Percentiles rank a stretch among this genome's conserved stretches.
phyloP scores from a whole-genome alignment of 2,329 filamentous ascomycete species.

The Biscogniauxia marginata region DNA sequence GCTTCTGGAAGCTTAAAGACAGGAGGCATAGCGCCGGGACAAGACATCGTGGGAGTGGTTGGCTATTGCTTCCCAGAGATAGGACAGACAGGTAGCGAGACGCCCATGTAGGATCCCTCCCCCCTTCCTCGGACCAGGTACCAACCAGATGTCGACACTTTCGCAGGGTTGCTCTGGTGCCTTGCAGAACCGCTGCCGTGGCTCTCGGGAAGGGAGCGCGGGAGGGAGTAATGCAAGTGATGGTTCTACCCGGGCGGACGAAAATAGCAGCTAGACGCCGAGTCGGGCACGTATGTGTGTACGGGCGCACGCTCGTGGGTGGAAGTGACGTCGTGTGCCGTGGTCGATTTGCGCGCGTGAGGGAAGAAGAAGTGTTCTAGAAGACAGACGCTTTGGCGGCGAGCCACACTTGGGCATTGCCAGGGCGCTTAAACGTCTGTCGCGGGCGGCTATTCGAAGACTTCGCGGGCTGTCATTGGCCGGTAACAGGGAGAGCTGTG shows the following conservation, averaged over 20 bases:
- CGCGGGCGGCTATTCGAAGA: slow-evolving; percentile 26
- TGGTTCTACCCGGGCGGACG: slow-evolving; percentile 7
- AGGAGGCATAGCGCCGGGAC: slow-evolving; percentile 7
- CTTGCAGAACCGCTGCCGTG: slow-evolving; percentile 25
- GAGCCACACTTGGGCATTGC: slow-evolving; percentile 15
- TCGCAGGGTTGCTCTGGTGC: slow-evolving; percentile 17
- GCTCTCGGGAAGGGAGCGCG: slow-evolving; percentile 19
- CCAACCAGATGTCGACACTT: slow-evolving; percentile 11
- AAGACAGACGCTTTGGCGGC: slow-evolving; percentile 16
- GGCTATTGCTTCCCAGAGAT: slow-evolving; percentile 8
- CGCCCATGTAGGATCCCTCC: slow-evolving; percentile 13
- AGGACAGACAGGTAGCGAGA: slow-evolving; percentile 22
- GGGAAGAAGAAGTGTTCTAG: slow-evolving; percentile 23
- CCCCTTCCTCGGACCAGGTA: slow-evolving; percentile 8
- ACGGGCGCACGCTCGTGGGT: neutral
- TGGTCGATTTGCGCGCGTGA: slow-evolving; percentile 13
- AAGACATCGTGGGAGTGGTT: slow-evolving; percentile 6
- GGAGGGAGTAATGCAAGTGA: slow-evolving; percentile 24
- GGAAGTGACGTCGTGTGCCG: slow-evolving; percentile 12
- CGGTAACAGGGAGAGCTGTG: neutral
- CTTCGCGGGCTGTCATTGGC: slow-evolving; percentile 21
- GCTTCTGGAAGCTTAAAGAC: slow-evolving; percentile 23
- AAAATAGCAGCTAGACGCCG: slow-evolving; percentile 21
- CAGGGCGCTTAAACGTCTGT: slow-evolving; percentile 25
- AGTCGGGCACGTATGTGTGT: slow-evolving; percentile 7